These are phyloP conservation scores for Fusarium nodosum DNA, from an alignment of 2,329 filamentous ascomycete genomes.

Conservation along the genomic window DNA sequence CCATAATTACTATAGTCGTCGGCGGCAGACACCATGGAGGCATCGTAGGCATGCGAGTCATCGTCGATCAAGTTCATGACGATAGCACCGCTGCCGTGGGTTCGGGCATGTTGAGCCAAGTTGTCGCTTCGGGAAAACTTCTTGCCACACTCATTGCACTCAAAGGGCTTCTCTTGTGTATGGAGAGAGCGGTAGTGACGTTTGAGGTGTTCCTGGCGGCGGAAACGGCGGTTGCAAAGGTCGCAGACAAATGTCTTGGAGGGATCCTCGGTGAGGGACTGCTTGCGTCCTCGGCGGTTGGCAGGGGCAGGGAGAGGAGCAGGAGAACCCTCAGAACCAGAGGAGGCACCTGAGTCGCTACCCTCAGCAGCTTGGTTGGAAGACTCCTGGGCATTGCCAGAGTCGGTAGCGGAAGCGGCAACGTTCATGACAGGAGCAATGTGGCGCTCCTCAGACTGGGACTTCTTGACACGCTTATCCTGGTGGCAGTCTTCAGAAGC, in stretches of 20 bases:
- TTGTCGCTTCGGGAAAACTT: conserved; percentile 99
- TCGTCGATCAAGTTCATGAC: conserved; percentile 90
- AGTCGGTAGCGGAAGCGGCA: conserved; percentile 54
- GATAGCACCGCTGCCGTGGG: conserved; percentile 89
- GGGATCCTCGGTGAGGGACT: conserved; percentile 96
- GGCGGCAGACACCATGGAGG: conserved; percentile 61
- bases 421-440: conserved; percentile 60
- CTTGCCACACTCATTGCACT: conserved; percentile 98
- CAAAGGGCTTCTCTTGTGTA: conserved; percentile 98
- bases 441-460: conserved; percentile 60
- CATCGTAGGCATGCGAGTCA: conserved; percentile 62
- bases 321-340: conserved; percentile 62
- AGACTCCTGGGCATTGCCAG: conserved; percentile 55
- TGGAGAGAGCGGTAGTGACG: conserved; percentile 98
- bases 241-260: conserved; percentile 99
- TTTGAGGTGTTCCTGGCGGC: conserved; percentile 98
- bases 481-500: conserved; percentile 64
- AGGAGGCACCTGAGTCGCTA: conserved; percentile 57
- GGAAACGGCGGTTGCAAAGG: conserved; percentile 96
- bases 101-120: conserved; percentile 93
- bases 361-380: conserved; percentile 55
- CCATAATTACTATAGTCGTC: conserved; percentile 78
- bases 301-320: conserved; percentile 68
- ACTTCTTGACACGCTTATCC: conserved; percentile 70
- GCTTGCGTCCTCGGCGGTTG: conserved; percentile 96